phyloP scores from a whole-genome alignment of 140 eudicot genomes.

The Cichorium intybus region DNA sequence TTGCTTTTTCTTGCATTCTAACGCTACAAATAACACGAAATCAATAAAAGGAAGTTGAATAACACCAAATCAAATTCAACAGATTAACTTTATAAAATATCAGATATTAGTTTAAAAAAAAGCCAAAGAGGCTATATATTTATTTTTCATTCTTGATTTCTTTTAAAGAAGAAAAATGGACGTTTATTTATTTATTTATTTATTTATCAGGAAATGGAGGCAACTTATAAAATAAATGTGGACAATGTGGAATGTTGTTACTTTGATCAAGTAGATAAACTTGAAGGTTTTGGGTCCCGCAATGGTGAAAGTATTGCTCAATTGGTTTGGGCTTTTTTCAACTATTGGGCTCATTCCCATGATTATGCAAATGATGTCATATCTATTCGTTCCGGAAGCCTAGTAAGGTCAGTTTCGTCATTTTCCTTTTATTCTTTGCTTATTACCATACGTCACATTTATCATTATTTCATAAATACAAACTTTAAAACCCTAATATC shows the following conservation, averaged over 20 bases:
- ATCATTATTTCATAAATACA: not conserved
- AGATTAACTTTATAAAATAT: too few relatives aligned
- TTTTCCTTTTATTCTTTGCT: not conserved
- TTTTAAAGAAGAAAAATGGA: not conserved
- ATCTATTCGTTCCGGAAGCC: slow-evolving; percentile 75
- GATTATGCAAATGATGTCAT: slow-evolving; percentile 80
- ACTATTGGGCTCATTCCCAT: slow-evolving; percentile 89
- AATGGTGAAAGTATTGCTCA: slow-evolving; percentile 76
- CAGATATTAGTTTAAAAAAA: too few relatives aligned
- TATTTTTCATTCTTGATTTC: too few relatives aligned
- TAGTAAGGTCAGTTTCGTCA: slow-evolving; percentile 57
- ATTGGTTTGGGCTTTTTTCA: slow-evolving; percentile 85
- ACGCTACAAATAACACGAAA: too few relatives aligned
- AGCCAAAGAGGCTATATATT: too few relatives aligned
- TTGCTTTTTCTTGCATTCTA: too few relatives aligned
- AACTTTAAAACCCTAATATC: not conserved
- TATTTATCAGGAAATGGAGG: slow-evolving; percentile 60
- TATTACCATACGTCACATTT: not conserved
- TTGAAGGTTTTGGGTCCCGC: slow-evolving; percentile 62
- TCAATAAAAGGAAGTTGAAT: too few relatives aligned
- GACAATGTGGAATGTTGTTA: slow-evolving; percentile 70
- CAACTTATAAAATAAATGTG: slow-evolving; percentile 56
- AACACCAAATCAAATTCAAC: too few relatives aligned
- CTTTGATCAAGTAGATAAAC: slow-evolving; percentile 83
- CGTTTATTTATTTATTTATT: not conserved